phyloP scores from a whole-genome alignment of 805 yeast species.

The Kuraishia borneana region DNA sequence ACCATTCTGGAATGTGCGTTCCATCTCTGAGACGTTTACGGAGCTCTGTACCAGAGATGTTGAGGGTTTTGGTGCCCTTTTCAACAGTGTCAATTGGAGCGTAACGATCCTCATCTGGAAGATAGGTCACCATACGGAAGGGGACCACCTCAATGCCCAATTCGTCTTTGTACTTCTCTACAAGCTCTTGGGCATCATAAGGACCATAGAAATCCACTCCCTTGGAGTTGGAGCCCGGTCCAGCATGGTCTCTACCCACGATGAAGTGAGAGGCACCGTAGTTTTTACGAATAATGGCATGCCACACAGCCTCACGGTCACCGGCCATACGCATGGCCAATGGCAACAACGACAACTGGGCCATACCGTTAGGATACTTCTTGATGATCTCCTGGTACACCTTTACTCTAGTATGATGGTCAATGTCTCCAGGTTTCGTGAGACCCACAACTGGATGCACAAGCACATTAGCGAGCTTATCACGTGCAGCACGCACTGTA shows the following conservation, averaged over 20 bases:
- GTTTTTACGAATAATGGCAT: constrained; percentile 91
- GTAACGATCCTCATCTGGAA: constrained; percentile 91
- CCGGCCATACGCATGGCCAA: constrained; percentile 99
- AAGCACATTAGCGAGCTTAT: constrained; percentile 74
- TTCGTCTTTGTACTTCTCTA: constrained; percentile 64
- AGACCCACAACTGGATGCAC: constrained; percentile 96
- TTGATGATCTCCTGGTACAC: constrained; percentile 88
- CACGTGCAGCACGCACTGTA: constrained; percentile 94
- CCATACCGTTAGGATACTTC: constrained; percentile 91
- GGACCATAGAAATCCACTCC: constrained; percentile 96
- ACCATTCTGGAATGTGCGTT: constrained; percentile 89
- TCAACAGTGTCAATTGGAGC: constrained; percentile 92
- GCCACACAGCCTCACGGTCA: constrained; percentile 98
- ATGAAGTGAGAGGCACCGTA: constrained; percentile 96
- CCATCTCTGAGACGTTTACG: constrained; percentile 83
- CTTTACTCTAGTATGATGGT: constrained; percentile 93
- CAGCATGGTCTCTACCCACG: constrained; percentile 97
- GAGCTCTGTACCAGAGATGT: constrained; percentile 91
- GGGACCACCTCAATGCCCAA: constrained; percentile 87
- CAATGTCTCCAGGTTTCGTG: constrained; percentile 96
- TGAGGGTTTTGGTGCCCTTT: constrained; percentile 67
- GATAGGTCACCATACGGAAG: constrained; percentile 91
- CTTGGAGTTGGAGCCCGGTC: constrained; percentile 80
- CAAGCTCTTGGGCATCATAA: constrained; percentile 89
- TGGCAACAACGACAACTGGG: constrained; percentile 78